Percentiles rank a stretch among this genome's conserved stretches.
Conservation (phyloP, 176 grass and related monocot species). For the Metroxylon sagu region DNA sequence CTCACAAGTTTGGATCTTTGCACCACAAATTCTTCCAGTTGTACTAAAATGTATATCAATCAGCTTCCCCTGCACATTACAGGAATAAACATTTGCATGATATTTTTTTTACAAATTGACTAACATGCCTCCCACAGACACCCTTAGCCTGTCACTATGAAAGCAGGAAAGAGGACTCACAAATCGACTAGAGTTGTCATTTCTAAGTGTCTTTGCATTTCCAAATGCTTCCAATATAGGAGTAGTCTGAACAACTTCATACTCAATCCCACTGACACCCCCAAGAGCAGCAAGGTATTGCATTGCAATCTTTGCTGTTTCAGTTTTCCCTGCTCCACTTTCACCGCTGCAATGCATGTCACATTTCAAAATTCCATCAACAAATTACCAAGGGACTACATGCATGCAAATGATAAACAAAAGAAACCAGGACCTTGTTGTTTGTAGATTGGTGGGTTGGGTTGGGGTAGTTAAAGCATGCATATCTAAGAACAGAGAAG, state of each 20-base stretch:
- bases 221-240: constrained; percentile 99
- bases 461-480: no score
- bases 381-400: no score
- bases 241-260: constrained; percentile 95
- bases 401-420: no score
- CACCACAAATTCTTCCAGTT: constrained; percentile 87
- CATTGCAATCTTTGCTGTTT: constrained; percentile 98
- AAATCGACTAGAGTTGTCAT: constrained; percentile 98
- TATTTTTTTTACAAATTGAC: no score
- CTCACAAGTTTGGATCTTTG: constrained; percentile 93
- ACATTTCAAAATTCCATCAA: no score
- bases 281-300: constrained; percentile 95
- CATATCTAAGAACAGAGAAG: no score
- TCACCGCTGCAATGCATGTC: constrained; percentile 51
- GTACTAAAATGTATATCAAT: constrained; percentile 95
- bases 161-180: constrained; percentile 42
- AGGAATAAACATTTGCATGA: neutral
- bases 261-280: constrained; percentile 91
- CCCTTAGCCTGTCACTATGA: no score
- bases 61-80: constrained; percentile 66
- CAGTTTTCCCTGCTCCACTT: constrained; percentile 98
- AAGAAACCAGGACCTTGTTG: no score
- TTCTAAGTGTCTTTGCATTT: constrained; percentile 94
- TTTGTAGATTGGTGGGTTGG: no score
- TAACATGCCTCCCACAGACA: no score